Evolutionary conservation across 2,329 filamentous ascomycete species (phyloP), one percentile per base, ranked within the genome.

Genomic region (Paracorniculantispora psalliotae): DNA sequence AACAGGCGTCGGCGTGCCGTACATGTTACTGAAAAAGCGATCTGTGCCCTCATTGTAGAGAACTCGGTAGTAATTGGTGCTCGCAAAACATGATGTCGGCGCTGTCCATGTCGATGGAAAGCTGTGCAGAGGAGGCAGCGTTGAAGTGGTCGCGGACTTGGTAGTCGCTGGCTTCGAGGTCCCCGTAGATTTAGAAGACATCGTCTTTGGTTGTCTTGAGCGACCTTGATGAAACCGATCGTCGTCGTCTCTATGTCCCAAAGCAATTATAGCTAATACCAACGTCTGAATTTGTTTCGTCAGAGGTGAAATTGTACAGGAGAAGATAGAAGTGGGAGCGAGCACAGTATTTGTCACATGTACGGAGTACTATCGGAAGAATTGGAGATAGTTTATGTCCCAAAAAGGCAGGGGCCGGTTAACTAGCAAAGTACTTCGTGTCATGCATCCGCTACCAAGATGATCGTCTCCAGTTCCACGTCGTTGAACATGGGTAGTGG

Each of bases 1-100:
- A 1, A 61, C 60, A 10, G 61, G 61, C 25, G 60, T 63, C 5
- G 61, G 59, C 19, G 61, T 63, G 19, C 61, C 61, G 21, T 56
- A 59, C 47, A 63, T 59, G 37, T 63, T 63, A 43, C 60, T 61
- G 30, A 58, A 33, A 21, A 33, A 58, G 15, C 19, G 33, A 9
- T 4, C 25, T 3, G 21, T 15, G 12, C 23, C 21, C 5, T 50
- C 48, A 6, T 28, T 17, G 26, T 53, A 50, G 23, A 61, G 28
- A 4, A 60, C 59, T 4, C 56, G 56, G 39, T 58, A 58, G 48
- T 58, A 58, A 35, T 58, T 58, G 13, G 56, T 58, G 39, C 56
- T 58, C 25, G 53, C 57, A 43, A 61, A 60, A 37, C 61, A 63
- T 37, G 57, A 60, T 30, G 57, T 48, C 10, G 61, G 57, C 4